Evolutionary conservation across 768 basidiomycete species (phyloP), one percentile per base, ranked within the genome.

Genomic region (Lactifluus volemus): DNA sequence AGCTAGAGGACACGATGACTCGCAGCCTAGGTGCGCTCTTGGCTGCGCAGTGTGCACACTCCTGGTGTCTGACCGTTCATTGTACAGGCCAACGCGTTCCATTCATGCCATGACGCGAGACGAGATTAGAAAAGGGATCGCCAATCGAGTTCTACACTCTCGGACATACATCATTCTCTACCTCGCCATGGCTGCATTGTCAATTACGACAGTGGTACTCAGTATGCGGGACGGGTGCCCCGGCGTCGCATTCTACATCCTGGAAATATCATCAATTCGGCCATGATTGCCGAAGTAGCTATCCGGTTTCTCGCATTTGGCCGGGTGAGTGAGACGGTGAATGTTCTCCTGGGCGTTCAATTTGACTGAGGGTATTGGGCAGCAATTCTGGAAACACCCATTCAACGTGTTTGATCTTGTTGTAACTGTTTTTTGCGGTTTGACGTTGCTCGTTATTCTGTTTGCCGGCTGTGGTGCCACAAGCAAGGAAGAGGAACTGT

Each of bases 371-470:
- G 41, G 44, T 17, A 54, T 21, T 42, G 59, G 55, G 44, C 70
- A 95, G 93, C 89, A 93, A 92, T 97, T 97, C 77, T 95, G 92
- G 92, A 89, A 83, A 71, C 90, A 91, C n/a, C 85, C 86, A 11
- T 93, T 92, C 75, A 98, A 98, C 70, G 76, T 91, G 36, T 78
- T 95, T 68, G 95, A 98, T 71, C 79, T 97, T 15, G 81, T 89
- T 53, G 79, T 99, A 48, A 98, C 97, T 2, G 65, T 82, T 32
- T 91, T 99, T 75, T 98, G 96, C 70, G 86, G 84, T 4, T 71
- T 98, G 60, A 99, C 97, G 6, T 75, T 99, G 50, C 78, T 95
- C 36, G 84, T 98, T 19, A 83, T 98, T 50, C 84, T 89, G 55
- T 91, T 93, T 70, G 86, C 89, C n/a, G 85, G 88, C 53, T 93